Evolutionary conservation across 1,139 yeast species (phyloP).

Genomic region (Geotrichum aggregatum): DNA sequence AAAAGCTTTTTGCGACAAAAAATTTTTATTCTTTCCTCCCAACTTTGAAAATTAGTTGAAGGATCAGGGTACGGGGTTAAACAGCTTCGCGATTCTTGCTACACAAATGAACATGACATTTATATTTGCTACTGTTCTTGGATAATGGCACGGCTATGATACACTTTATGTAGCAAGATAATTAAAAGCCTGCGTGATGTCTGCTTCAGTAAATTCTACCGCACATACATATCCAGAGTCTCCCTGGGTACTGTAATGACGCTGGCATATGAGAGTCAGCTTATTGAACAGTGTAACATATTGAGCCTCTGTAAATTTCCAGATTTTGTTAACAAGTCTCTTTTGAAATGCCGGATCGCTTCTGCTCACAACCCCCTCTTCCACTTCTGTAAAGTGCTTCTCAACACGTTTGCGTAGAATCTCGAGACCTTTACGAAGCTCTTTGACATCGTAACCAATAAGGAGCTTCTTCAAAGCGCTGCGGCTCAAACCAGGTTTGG

Average conservation of each 20-base stretch:
- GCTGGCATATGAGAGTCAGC: constrained; percentile 43
- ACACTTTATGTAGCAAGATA: not conserved
- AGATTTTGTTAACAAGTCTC: constrained; percentile 45
- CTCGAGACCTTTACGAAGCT: constrained; percentile 53
- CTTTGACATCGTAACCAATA: constrained; percentile 54
- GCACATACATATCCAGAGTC: constrained; percentile 29
- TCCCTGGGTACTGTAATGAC: constrained; percentile 43
- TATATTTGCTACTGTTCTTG: not conserved
- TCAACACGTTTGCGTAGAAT: constrained; percentile 56
- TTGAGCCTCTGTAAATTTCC: constrained; percentile 52
- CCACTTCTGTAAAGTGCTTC: constrained; percentile 49
- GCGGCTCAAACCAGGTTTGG: constrained; percentile 61
- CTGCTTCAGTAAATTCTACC: constrained; percentile 44
- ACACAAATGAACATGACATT: too few species aligned
- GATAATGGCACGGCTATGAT: not conserved
- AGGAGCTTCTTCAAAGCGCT: constrained; percentile 56
- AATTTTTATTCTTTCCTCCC: constrained; percentile 9
- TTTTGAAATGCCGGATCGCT: constrained; percentile 43
- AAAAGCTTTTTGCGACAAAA: not conserved
- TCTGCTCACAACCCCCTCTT: constrained; percentile 32
- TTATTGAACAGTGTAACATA: constrained; percentile 45
- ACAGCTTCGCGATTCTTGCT: not conserved
- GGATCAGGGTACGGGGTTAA: too few species aligned
- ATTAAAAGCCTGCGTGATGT: constrained; percentile 42
- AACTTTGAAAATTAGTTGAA: not conserved